Base-by-base conservation (phyloP, 2,329 filamentous ascomycete species). In the Xylaria sp. region DNA sequence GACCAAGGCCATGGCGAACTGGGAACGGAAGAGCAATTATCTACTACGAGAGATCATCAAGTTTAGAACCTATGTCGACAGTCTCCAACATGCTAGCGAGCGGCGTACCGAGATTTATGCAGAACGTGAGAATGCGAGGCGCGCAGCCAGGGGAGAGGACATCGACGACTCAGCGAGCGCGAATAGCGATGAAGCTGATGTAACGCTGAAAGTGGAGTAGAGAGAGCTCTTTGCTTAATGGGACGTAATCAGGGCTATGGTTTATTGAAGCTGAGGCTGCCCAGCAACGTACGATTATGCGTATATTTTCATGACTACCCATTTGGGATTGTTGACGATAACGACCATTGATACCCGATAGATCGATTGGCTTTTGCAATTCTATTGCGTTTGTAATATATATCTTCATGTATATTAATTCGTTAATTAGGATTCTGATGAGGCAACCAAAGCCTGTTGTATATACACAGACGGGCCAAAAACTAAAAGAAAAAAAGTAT, bases 21-120 rank as follows among this genome's bases (percentile, higher is more conserved):
- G 96, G 95, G 94, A 99, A 83, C 90, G 92, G 76, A 98, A 98
- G 82, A 96, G 93, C 63, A 90, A 92, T 33, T 97, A 98, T 77
- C 82, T 99, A 45, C 85, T 98, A 13, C 86, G 92, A 39, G 96
- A 99, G 81, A 97, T 96, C 78, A 94, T 98, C 79, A 98, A 98
- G 80, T 98, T 97, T 81, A 86, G 91, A 67, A 98, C 94, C 0
- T 99, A 98, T 76, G 94, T 97, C 72, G 96, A 98, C 78, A 90
- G 89, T 38, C 82, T 99, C 57, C 85, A 89, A 65, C 87, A 88
- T 42, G 94, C 94, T 0, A 88, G 92, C 72, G 81, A 77, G 36
- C 85, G 89, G 61, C 94, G 92, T 77, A 85, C 87, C 51, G 90
- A 90, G 76, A 90, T 97, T 47, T 91, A 93, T 71, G 77, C 78